Percentiles rank a stretch among this genome's conserved stretches.
Conservation (phyloP, 805 yeast species). For the Kluyveromyces nonfermentans region DNA sequence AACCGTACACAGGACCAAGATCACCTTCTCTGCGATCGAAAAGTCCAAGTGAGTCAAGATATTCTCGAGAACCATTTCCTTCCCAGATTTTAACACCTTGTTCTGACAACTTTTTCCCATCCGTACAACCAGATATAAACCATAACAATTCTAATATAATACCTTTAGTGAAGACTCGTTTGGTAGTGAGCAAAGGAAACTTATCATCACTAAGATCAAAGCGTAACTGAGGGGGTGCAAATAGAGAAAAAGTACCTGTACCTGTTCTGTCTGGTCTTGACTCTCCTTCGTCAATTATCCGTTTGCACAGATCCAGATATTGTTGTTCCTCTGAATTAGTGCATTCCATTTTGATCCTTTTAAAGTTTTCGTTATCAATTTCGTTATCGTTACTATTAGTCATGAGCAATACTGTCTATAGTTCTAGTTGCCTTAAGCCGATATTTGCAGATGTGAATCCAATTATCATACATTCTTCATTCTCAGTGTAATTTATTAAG, state of each 20-base stretch:
- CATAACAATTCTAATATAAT: constrained; percentile 84
- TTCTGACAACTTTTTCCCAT: constrained; percentile 67
- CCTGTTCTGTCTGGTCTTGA: constrained; percentile 94
- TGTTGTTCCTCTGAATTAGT: constrained; percentile 63
- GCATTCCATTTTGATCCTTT: constrained; percentile 5
- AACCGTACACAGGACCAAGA: constrained; percentile 96
- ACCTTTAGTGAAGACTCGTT: constrained; percentile 82
- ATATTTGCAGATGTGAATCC: too few relatives aligned
- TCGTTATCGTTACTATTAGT: background rate
- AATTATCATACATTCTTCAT: too few relatives aligned
- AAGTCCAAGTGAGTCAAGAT: constrained; percentile 74
- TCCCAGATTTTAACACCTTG: constrained; percentile 98
- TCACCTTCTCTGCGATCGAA: constrained; percentile 82
- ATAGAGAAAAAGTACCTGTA: constrained; percentile 83
- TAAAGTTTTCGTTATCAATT: background rate
- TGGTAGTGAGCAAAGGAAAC: constrained; percentile 88
- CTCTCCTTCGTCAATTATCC: constrained; percentile 79
- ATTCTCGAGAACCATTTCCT: constrained; percentile 94
- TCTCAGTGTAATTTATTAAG: background rate
- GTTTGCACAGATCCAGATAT: constrained; percentile 70
- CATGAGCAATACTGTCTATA: background rate
- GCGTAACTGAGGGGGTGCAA: constrained; percentile 93
- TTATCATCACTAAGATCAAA: constrained; percentile 62
- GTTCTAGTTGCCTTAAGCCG: background rate
- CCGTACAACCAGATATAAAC: constrained; percentile 88